Evolutionary conservation across 768 basidiomycete genomes (phyloP).

Genomic region (Leccinum arenicola): DNA sequence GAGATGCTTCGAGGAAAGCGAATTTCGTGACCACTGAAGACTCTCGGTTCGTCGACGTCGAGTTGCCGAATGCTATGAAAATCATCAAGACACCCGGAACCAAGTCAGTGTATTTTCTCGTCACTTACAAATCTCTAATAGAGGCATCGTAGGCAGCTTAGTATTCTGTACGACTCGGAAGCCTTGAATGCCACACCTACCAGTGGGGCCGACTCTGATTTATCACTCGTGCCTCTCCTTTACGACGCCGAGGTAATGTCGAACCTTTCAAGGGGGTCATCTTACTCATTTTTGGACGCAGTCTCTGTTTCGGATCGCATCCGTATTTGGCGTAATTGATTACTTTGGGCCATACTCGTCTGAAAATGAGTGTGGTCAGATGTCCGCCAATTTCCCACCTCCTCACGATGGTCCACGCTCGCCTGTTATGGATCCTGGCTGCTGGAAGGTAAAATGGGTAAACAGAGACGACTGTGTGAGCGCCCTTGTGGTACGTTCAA

Average conservation of each 20-base stretch:
- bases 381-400: constrained; percentile 30
- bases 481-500: constrained; percentile 58
- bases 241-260: constrained; percentile 57
- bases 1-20: constrained; percentile 14
- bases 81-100: constrained; percentile 50
- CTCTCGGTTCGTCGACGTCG: constrained; percentile 39
- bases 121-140: not conserved
- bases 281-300: constrained; percentile 24
- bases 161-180: constrained; percentile 53
- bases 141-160: constrained; percentile 32
- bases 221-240: constrained; percentile 55
- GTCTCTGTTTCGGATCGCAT: constrained; percentile 51
- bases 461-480: constrained; percentile 73
- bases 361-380: constrained; percentile 20
- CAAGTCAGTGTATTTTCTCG: constrained; percentile 40
- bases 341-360: constrained; percentile 39
- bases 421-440: constrained; percentile 51
- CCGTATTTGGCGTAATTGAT: constrained; percentile 66
- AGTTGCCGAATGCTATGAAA: constrained; percentile 60
- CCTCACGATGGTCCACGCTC: constrained; percentile 61
- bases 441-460: constrained; percentile 80
- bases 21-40: constrained; percentile 13
- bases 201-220: constrained; percentile 17
- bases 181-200: constrained; percentile 34
- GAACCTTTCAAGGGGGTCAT: not conserved